Base-by-base conservation (phyloP, 176 grass and related monocot genomes). In the Saccharum officinarum region DNA sequence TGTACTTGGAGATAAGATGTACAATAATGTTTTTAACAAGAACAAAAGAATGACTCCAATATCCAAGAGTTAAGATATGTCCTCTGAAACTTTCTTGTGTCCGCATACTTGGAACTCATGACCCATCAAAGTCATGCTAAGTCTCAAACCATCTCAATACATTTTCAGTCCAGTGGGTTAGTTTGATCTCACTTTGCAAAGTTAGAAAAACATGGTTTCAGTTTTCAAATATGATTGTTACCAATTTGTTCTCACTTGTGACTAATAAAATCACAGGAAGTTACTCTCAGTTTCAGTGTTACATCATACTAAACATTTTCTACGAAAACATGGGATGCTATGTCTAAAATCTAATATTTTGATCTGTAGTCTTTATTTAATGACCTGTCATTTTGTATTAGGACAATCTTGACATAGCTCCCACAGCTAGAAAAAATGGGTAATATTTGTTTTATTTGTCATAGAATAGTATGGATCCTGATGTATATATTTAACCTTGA, bases 401-500 rank as follows among this genome's bases (percentile, higher is more conserved):
- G 10, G 42, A 12, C 10, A 44, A 44, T 44, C 42, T 44, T 83
- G 8, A 0, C 41, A 40, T 20, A 9, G 50, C 50, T 82, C 33
- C n/a, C 49, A 28, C 13, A 18, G 4, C 20, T 81, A 11, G 68
- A 49, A 72, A 45, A 20, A 42, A 20, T 45, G 6, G 4, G 15
- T 46, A 61, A 52, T 61, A 14, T 9, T 31, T 72, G 16, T 50
- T 77, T 70, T 5, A 6, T 23, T 75, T 54, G 14, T 71, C 34
- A 7, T 39, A 45, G 36, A 87, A 64, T 39, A 45, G 10, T 83
- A 72, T 83, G 79, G 33, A 79, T 89, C 69, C 81, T 78, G 68
- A 70, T 88, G 23, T 49, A 60, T 86, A 67, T 83, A 40, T 95
- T 90, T 93, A 85, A 85, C 59, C 69, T 95, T 93, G 82, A 95